These are phyloP conservation scores for Malus hybrid DNA, from an alignment of 331 rosid species.

Conservation along the genomic window DNA sequence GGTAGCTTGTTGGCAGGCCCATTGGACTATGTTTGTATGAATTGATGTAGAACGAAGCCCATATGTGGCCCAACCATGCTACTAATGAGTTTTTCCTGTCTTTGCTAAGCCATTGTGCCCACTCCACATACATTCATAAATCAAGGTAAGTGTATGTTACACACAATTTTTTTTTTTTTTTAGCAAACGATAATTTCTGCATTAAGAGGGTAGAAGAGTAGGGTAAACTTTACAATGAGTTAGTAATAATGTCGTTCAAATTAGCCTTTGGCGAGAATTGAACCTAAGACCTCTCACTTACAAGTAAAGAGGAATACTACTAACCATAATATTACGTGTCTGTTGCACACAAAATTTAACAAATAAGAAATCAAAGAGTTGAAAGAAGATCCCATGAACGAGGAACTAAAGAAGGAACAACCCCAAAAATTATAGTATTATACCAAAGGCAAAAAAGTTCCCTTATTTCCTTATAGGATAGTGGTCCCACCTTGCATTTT, in stretches of 20 bases:
- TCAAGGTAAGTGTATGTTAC: no score
- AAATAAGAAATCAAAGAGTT: no score
- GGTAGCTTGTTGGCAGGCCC: background rate
- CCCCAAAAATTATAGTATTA: no score
- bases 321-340: no score
- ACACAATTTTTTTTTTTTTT: no score
- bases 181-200: no score
- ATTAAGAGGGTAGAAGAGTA: no score
- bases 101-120: background rate
- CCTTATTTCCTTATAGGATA: background rate
- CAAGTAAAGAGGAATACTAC: no score
- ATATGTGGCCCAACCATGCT: background rate
- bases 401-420: no score
- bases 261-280: no score
- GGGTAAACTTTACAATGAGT: fast-evolving
- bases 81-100: background rate
- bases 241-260: no score
- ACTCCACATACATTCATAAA: background rate
- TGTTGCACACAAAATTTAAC: background rate
- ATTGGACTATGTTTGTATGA: background rate
- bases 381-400: background rate
- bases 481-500: background rate
- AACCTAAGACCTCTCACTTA: no score
- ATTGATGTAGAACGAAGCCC: background rate
- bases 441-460: background rate